Percentiles rank a stretch among this genome's conserved stretches.
These are phyloP conservation scores for Letharia columbiana DNA, from an alignment of 495 filamentous ascomycete species.

Conservation along the genomic window DNA sequence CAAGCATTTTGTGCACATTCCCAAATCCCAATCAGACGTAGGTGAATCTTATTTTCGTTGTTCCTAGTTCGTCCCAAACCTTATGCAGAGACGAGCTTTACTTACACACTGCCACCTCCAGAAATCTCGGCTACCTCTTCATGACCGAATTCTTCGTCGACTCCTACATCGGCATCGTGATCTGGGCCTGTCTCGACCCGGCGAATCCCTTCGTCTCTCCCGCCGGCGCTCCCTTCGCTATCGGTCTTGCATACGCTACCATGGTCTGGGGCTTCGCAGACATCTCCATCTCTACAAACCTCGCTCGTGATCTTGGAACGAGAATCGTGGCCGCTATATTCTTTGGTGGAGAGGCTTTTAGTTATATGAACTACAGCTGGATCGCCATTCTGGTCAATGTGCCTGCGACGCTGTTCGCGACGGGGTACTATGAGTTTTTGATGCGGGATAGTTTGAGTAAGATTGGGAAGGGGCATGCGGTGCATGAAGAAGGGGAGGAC, in stretches of 20 bases:
- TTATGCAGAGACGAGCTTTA: neutral
- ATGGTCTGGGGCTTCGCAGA: constrained; percentile 45
- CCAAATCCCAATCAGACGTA: constrained; percentile 36
- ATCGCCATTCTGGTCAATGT: constrained; percentile 45
- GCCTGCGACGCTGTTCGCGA: constrained; percentile 45
- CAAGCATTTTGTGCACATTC: constrained; percentile 38
- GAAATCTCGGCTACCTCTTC: constrained; percentile 41
- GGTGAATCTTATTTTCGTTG: neutral
- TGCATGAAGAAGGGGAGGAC: constrained; percentile 43
- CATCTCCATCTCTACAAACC: constrained; percentile 43
- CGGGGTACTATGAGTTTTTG: constrained; percentile 42
- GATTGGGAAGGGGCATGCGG: constrained; percentile 39
- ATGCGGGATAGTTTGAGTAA: constrained; percentile 42
- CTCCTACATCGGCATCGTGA: constrained; percentile 44
- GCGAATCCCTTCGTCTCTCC: constrained; percentile 46
- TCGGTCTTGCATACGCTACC: constrained; percentile 41
- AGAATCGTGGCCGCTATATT: constrained; percentile 49
- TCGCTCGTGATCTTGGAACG: constrained; percentile 44
- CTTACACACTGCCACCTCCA: neutral
- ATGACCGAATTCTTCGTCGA: constrained; percentile 48
- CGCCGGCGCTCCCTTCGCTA: constrained; percentile 37
- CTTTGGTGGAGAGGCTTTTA: constrained; percentile 42
- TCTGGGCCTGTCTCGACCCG: constrained; percentile 46
- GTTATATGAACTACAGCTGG: constrained; percentile 38
- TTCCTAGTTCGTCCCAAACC: neutral